Evolutionary conservation across 495 filamentous ascomycete species (phyloP), one percentile per base, ranked within the genome.

Genomic region (Aspergillus funiculosus): DNA sequence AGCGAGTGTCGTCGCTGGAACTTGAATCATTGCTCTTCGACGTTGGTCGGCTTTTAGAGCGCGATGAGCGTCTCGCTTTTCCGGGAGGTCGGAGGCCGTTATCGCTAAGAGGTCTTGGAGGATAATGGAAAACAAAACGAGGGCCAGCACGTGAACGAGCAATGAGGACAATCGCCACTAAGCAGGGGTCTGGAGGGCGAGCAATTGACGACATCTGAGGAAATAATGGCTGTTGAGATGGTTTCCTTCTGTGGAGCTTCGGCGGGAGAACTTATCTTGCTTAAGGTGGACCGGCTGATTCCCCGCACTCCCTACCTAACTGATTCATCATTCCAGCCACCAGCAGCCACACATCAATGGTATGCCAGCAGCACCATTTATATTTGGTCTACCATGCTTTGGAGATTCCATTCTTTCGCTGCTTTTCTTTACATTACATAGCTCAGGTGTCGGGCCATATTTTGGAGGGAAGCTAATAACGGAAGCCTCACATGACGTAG

Each of bases 51-150:
- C 25, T 41, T 50, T 64, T 62, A 5, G 60, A 53, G 45, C 61
- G 64, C 30, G 62, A 60, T 27, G 55, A 46, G 52, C 66, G 67
- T 19, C 66, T 64, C 18, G 58, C 52, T 52, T 65, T 66, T 48
- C 53, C 45, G 27, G 59, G 63, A 24, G 59, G 43, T 51, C 61
- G 63, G 13, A 66, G 48, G 22, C 60, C 64, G 50, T 66, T 67
- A 46, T 72, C 70, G 57, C 60, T 66, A 42, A 71, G 72, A 6
- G 76, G 82, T 46, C 70, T 74, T 17, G 80, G 79, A 10, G 90
- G 90, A 60, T 94, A 94, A 69, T 96, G 89, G 71, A 94, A 96
- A 56, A 94, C 83, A 59, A 94, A 85, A 35, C 78, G 76, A 19
- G 89, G 86, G 5, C 89, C 89, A 51, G 86, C 83, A 40, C 82